phyloP scores from a whole-genome alignment of 148 eudicot genomes.

The Hydrangea macrophylla region DNA sequence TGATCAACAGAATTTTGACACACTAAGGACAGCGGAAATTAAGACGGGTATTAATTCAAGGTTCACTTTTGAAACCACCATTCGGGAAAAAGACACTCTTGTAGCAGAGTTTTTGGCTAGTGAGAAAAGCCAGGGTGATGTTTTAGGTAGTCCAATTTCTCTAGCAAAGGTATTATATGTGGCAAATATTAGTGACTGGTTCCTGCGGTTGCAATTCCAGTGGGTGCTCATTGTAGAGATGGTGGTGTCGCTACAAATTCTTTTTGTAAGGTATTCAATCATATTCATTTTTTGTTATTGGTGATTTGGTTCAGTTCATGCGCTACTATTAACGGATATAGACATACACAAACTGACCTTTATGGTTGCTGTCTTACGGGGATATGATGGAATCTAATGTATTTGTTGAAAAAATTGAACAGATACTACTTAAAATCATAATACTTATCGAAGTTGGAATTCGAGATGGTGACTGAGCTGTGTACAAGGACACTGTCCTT shows the following conservation, averaged over 20 bases:
- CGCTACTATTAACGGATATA: not conserved
- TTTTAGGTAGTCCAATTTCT: conserved; percentile 55
- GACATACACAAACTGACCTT: too few relatives aligned
- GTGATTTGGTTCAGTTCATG: not conserved
- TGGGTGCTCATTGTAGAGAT: conserved; percentile 85
- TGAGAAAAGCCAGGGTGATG: conserved; percentile 36
- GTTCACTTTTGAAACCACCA: conserved; percentile 59
- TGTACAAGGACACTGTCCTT: too few relatives aligned
- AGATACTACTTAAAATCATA: too few relatives aligned
- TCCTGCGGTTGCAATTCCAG: conserved; percentile 62
- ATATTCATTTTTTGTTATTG: not conserved
- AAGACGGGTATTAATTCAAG: conserved; percentile 62
- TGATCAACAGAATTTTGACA: conserved; percentile 45
- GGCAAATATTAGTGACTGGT: conserved; percentile 77
- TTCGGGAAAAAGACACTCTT: conserved; percentile 60
- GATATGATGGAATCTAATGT: not conserved
- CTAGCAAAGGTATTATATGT: conserved; percentile 71
- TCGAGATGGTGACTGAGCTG: too few relatives aligned
- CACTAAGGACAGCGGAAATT: conserved; percentile 56
- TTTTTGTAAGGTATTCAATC: conserved; percentile 44
- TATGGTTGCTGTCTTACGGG: not conserved
- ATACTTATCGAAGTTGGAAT: too few relatives aligned
- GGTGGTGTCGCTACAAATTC: conserved; percentile 37
- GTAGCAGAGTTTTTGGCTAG: conserved; percentile 65
- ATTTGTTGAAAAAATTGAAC: too few relatives aligned